Evolutionary conservation across 2,329 filamentous ascomycete genomes (phyloP).

Genomic region (Ceratocystis albifundus): DNA sequence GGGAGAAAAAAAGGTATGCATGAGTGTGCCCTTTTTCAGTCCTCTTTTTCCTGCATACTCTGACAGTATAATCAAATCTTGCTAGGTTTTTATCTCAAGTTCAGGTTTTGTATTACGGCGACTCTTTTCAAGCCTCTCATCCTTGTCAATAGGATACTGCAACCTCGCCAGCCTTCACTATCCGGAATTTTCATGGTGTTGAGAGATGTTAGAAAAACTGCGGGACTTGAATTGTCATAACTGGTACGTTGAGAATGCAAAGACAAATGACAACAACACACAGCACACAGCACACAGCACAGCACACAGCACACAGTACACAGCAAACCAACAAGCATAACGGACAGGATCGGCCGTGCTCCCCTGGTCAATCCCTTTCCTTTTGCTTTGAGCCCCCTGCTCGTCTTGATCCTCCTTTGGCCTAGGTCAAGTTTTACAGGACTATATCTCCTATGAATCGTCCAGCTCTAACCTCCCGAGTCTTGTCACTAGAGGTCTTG

Average conservation of each 20-base stretch:
- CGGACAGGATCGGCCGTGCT: slow-evolving; percentile 8
- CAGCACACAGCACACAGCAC: background rate
- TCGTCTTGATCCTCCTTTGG: slow-evolving; percentile 18
- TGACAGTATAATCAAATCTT: background rate
- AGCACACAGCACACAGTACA: slow-evolving; percentile 1
- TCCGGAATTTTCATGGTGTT: background rate
- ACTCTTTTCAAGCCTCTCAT: background rate
- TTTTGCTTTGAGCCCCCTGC: slow-evolving; percentile 20
- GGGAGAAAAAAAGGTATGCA: background rate
- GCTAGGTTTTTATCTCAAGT: background rate
- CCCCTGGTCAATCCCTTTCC: slow-evolving; percentile 8
- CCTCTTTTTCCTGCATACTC: background rate
- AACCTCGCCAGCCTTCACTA: background rate
- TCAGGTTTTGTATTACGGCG: background rate
- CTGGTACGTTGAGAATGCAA: background rate
- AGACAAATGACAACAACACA: slow-evolving; percentile 9
- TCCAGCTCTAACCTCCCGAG: slow-evolving; percentile 21
- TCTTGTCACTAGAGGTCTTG: slow-evolving; percentile 4
- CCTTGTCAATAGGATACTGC: background rate
- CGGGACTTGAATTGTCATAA: background rate
- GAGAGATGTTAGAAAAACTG: background rate
- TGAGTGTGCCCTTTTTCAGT: background rate
- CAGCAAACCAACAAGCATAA: slow-evolving; percentile 1
- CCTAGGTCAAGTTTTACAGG: slow-evolving; percentile 14
- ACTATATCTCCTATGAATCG: slow-evolving; percentile 21